A percentile compares a stretch with the other conserved stretches of the same genome.
Evolutionary conservation across 2,329 filamentous ascomycete genomes (phyloP).

Genomic region (Talaromyces marneffei): DNA sequence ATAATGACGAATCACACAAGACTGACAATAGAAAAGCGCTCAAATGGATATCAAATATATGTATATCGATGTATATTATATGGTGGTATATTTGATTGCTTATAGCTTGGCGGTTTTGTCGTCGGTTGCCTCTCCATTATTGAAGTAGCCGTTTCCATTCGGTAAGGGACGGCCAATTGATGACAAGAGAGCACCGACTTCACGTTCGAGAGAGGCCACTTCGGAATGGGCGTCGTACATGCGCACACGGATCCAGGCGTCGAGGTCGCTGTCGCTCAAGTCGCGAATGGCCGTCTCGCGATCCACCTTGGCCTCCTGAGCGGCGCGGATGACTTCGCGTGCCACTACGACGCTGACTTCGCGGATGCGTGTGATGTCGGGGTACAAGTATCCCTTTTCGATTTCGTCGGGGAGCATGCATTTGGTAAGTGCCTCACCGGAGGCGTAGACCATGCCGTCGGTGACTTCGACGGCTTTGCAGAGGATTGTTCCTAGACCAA

Average conservation of each 20-base stretch:
- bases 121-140: background rate
- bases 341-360: slow-evolving; percentile 83
- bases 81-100: slow-evolving; percentile 1
- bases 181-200: slow-evolving; percentile 41
- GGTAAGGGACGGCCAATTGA: slow-evolving; percentile 20
- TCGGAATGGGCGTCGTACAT: slow-evolving; percentile 48
- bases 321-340: slow-evolving; percentile 87
- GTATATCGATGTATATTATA: background rate
- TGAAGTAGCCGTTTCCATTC: background rate
- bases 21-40: background rate
- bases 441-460: slow-evolving; percentile 94
- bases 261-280: slow-evolving; percentile 40
- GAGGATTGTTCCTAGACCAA: slow-evolving; percentile 88
- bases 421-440: slow-evolving; percentile 72
- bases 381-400: slow-evolving; percentile 81
- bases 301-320: slow-evolving; percentile 71
- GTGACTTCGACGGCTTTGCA: slow-evolving; percentile 82
- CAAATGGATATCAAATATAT: slow-evolving; percentile 5
- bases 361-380: slow-evolving; percentile 81
- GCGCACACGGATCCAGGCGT: slow-evolving; percentile 43
- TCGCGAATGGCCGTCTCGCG: slow-evolving; percentile 41
- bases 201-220: slow-evolving; percentile 42
- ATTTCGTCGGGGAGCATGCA: slow-evolving; percentile 77
- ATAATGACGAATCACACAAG: background rate
- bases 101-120: slow-evolving; percentile 9